Base-by-base conservation (phyloP, 208 protist species). In the Kentomonas sorsogonicus region DNA sequence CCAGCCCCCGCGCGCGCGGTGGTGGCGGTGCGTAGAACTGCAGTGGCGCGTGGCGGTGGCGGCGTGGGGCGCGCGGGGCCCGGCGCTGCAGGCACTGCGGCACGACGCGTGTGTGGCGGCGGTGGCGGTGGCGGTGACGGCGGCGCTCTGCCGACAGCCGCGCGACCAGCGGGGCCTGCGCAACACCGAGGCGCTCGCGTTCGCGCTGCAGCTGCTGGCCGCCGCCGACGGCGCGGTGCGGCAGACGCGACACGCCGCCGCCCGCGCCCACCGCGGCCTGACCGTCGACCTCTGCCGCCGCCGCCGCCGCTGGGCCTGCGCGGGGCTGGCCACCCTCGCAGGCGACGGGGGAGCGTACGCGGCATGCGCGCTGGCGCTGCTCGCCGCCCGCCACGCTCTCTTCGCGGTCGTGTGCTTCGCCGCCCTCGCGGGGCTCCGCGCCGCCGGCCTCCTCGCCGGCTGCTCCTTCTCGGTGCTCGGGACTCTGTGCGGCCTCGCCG, bases 401-500 rank as follows among this genome's bases (percentile, higher is more conserved):
- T 44, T 72, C 11, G 7, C 63, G 4, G 44, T 83, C 0, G 36
- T 83, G 26, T 60, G 76, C 30, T 54, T 41, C 23, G n/a, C n/a
- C n/a, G n/a, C n/a, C n/a, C n/a, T n/a, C n/a, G n/a, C n/a, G n/a
- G n/a, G n/a, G n/a, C n/a, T n/a, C n/a, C n/a, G 83, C 74, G 77
- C 75, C 29, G 73, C 75, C 26, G 82, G 77, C 30, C 80, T 86
- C 45, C 59, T 83, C 18, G n/a, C n/a, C n/a, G n/a, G n/a, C n/a
- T n/a, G n/a, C 86, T 89, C 54, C 56, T 72, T 16, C 47, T 79
- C 2, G 79, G 83, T 60, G 46, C 77, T 16, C 33, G 11, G 33
- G 33, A 11, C 33, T 36, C 7, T 11, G 33, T 5, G 33, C 33
- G 33, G 5, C 33, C 33, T 36, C 7, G 33, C 11, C 7, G 33